These are phyloP conservation scores for Polygonum maritimum DNA, from an alignment of 148 eudicot species.

Conservation along the genomic window DNA sequence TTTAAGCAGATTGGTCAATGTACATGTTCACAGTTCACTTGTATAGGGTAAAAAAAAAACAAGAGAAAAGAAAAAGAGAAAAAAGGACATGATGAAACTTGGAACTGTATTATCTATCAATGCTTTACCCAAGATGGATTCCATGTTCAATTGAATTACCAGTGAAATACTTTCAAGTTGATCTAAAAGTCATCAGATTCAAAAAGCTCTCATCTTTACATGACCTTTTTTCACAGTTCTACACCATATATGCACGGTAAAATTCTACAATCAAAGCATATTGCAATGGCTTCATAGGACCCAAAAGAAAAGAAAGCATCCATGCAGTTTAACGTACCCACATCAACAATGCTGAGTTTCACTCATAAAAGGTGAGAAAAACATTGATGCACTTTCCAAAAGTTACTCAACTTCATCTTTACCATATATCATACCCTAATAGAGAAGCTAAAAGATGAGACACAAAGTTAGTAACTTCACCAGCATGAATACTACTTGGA, in stretches of 20 bases:
- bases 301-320: background rate
- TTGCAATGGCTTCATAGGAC: background rate
- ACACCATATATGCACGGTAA: background rate
- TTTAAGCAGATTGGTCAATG: background rate
- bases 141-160: background rate
- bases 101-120: too few species aligned
- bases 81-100: background rate
- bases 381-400: background rate
- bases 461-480: conserved; percentile 1
- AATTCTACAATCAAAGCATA: background rate
- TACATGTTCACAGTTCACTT: background rate
- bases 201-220: background rate
- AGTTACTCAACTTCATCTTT: background rate
- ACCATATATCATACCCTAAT: background rate
- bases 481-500: background rate
- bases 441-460: background rate
- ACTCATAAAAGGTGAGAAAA: conserved; percentile 3
- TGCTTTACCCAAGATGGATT: background rate
- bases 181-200: background rate
- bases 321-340: background rate
- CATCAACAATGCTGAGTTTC: conserved; percentile 2
- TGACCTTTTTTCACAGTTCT: background rate
- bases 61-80: background rate
- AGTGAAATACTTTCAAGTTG: background rate
- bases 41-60: background rate